These are phyloP conservation scores for Lactarius hatsudake DNA, from an alignment of 768 basidiomycete species.

Conservation along the genomic window DNA sequence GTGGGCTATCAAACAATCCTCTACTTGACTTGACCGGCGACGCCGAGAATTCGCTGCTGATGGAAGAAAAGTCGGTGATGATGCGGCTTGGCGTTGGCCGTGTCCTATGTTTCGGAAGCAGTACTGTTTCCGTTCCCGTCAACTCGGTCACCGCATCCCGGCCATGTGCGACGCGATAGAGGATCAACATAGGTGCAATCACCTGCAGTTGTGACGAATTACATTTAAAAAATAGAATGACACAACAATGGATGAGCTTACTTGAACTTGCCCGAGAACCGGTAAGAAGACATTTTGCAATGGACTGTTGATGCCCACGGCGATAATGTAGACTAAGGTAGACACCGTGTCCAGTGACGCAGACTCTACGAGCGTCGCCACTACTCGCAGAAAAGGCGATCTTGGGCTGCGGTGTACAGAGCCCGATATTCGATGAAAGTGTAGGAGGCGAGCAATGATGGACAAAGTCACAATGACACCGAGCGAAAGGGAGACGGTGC, in stretches of 20 bases:
- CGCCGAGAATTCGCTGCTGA: neutral
- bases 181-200: slow-evolving; percentile 25
- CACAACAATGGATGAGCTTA: neutral
- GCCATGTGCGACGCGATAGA: slow-evolving; percentile 23
- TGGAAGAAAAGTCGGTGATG: neutral
- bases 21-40: slow-evolving; percentile 4
- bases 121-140: neutral
- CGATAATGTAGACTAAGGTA: slow-evolving; percentile 23
- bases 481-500: slow-evolving; percentile 27
- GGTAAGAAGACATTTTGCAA: slow-evolving; percentile 25
- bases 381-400: slow-evolving; percentile 9
- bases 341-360: slow-evolving; percentile 22
- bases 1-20: slow-evolving; percentile 9
- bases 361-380: slow-evolving; percentile 21
- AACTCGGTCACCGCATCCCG: slow-evolving; percentile 9
- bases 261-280: slow-evolving; percentile 26
- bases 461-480: slow-evolving; percentile 20
- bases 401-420: neutral
- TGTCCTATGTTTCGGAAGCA: neutral
- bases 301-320: slow-evolving; percentile 24
- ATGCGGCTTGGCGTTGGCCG: neutral
- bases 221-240: neutral
- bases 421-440: neutral
- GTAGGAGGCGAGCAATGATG: slow-evolving; percentile 20
- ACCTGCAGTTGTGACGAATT: slow-evolving; percentile 4